Evolutionary conservation across 192 early-diverging fungal species (phyloP).

Genomic region (Phlyctochytrium bullatum): DNA sequence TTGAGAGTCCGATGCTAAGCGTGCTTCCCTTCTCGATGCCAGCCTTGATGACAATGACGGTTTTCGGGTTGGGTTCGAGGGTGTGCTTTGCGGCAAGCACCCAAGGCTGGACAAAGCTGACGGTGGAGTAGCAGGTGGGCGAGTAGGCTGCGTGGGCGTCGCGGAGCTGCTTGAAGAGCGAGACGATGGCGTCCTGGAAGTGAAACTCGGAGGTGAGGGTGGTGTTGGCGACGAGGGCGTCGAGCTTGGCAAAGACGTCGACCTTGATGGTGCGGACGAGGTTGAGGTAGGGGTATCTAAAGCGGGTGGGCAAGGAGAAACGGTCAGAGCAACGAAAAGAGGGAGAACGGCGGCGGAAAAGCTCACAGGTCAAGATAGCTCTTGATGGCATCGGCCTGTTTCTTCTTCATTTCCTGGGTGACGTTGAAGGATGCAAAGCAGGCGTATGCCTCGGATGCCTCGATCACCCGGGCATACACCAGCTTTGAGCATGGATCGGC

Average conservation of each 20-base stretch:
- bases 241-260: neutral
- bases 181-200: neutral
- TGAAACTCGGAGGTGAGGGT: neutral
- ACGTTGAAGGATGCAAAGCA: slow-evolving; percentile 5
- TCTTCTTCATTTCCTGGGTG: slow-evolving; percentile 9
- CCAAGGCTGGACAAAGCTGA: neutral
- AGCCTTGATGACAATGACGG: neutral
- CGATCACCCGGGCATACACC: too few species aligned
- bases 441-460: too few species aligned
- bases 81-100: neutral
- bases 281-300: neutral
- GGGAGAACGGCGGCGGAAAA: too few species aligned
- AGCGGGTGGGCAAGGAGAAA: too few species aligned
- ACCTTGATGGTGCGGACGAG: neutral
- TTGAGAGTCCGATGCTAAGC: neutral
- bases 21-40: neutral
- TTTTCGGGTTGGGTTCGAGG: neutral
- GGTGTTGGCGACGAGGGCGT: neutral
- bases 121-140: neutral
- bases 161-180: neutral
- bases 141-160: neutral
- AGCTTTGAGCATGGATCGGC: too few species aligned
- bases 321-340: too few species aligned
- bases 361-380: slow-evolving; percentile 14
- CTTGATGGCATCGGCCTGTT: slow-evolving; percentile 21